Percentiles rank a stretch among this genome's conserved stretches.
phyloP scores from a whole-genome alignment of 2,329 filamentous ascomycete species.

The Alternaria sp. region DNA sequence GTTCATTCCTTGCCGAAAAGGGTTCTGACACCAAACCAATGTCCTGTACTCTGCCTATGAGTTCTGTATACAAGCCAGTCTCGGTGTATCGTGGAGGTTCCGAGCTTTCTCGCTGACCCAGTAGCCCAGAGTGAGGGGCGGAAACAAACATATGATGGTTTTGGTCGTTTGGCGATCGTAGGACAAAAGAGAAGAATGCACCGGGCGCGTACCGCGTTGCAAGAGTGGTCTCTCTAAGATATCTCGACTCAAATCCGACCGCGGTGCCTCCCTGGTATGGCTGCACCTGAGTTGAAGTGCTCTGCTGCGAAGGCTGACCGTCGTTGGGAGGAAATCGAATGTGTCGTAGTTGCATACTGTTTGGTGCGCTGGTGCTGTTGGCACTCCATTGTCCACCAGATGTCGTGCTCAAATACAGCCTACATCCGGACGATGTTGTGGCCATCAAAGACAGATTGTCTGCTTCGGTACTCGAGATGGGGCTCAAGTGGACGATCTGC shows the following conservation, averaged over 20 bases:
- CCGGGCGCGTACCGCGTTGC: conserved; percentile 78
- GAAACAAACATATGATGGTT: conserved; percentile 81
- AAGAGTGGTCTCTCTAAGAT: conserved; percentile 55
- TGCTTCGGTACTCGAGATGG: conserved; percentile 81
- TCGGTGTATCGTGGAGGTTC: conserved; percentile 74
- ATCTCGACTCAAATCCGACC: conserved; percentile 40
- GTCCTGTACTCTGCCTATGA: conserved; percentile 78
- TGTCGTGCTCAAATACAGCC: conserved; percentile 91
- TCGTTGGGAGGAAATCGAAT: conserved; percentile 86
- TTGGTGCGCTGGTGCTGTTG: conserved; percentile 74
- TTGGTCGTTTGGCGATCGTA: conserved; percentile 66
- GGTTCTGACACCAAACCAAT: conserved; percentile 79
- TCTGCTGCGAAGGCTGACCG: conserved; percentile 29
- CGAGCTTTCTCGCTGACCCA: conserved; percentile 67
- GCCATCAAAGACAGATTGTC: conserved; percentile 88
- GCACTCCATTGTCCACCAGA: conserved; percentile 71
- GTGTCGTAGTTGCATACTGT: conserved; percentile 97
- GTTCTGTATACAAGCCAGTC: conserved; percentile 79
- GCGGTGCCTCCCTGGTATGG: conserved; percentile 40
- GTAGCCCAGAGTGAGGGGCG: conserved; percentile 86
- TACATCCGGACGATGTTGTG: conserved; percentile 87
- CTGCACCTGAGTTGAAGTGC: conserved; percentile 39
- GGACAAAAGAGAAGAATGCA: conserved; percentile 87
- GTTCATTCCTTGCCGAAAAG: conserved; percentile 69
- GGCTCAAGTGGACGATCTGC: conserved; percentile 82